Evolutionary conservation across 1,284 basidiomycete genomes (phyloP).

Genomic region (Papiliotrema terrestris): DNA sequence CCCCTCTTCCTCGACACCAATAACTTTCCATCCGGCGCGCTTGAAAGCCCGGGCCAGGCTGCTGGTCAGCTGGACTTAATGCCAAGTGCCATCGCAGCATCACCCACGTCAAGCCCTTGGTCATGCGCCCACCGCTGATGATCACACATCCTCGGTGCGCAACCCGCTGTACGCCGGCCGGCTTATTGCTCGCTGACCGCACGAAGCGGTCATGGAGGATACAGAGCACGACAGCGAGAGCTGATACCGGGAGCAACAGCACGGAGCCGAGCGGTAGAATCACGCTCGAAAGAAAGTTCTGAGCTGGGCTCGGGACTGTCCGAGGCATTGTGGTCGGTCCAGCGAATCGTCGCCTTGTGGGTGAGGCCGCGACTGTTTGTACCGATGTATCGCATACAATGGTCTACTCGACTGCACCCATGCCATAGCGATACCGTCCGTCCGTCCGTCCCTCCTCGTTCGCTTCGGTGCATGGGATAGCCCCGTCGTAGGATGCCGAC

Average conservation of each 20-base stretch:
- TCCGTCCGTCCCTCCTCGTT: too few relatives aligned
- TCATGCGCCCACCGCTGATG: slow-evolving; percentile 50
- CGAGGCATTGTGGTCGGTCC: slow-evolving; percentile 14
- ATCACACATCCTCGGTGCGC: slow-evolving; percentile 36
- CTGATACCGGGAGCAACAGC: slow-evolving; percentile 27
- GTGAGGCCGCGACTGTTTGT: too few relatives aligned
- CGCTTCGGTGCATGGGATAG: too few relatives aligned
- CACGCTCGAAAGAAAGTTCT: slow-evolving; percentile 33
- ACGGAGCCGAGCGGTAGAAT: slow-evolving; percentile 26
- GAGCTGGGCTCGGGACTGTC: slow-evolving; percentile 19
- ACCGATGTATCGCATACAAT: too few relatives aligned
- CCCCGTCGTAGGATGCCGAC: too few relatives aligned
- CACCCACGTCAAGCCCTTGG: slow-evolving; percentile 46
- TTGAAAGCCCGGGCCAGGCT: slow-evolving; percentile 48
- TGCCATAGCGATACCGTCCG: too few relatives aligned
- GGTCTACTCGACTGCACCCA: too few relatives aligned
- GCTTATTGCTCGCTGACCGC: too few relatives aligned
- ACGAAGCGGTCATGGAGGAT: slow-evolving; percentile 10
- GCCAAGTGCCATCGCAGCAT: neutral
- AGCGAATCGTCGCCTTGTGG: too few relatives aligned
- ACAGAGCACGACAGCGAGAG: slow-evolving; percentile 21
- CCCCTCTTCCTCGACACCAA: slow-evolving; percentile 49
- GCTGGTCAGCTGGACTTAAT: slow-evolving; percentile 1
- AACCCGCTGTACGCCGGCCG: too few relatives aligned
- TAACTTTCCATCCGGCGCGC: slow-evolving; percentile 49